phyloP scores from a whole-genome alignment of 495 filamentous ascomycete genomes.

The Polyplosphaeria fusca region DNA sequence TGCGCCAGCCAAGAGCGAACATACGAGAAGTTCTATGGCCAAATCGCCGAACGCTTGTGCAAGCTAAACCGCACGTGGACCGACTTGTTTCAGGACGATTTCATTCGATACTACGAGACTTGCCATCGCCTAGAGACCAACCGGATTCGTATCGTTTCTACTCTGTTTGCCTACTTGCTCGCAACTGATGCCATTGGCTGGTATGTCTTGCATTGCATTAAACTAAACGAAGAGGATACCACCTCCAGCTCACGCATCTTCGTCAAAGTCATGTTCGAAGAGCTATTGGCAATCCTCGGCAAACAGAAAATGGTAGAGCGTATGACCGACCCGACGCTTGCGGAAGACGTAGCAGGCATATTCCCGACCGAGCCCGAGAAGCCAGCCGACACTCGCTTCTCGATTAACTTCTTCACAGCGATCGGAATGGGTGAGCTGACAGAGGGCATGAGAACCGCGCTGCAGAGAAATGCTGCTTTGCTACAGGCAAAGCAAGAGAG shows the following conservation, averaged over 20 bases:
- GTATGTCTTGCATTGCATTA: slow-evolving; percentile 80
- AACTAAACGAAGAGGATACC: slow-evolving; percentile 94
- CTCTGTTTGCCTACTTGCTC: slow-evolving; percentile 91
- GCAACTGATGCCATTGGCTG: slow-evolving; percentile 84
- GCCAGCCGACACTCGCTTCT: slow-evolving; percentile 90
- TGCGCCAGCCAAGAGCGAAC: slow-evolving; percentile 93
- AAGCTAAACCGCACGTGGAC: slow-evolving; percentile 94
- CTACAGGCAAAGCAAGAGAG: slow-evolving; percentile 44
- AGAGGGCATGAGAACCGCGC: slow-evolving; percentile 86
- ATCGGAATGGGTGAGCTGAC: slow-evolving; percentile 94
- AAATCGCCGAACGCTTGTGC: slow-evolving; percentile 90
- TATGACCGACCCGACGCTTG: slow-evolving; percentile 72
- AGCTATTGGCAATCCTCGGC: slow-evolving; percentile 81
- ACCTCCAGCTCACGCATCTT: slow-evolving; percentile 94
- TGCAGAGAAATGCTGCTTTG: slow-evolving; percentile 69
- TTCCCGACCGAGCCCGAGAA: slow-evolving; percentile 87
- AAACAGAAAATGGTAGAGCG: slow-evolving; percentile 72
- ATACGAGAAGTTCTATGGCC: slow-evolving; percentile 93
- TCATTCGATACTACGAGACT: slow-evolving; percentile 91
- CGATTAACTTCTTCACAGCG: slow-evolving; percentile 98
- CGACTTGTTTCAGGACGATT: slow-evolving; percentile 82
- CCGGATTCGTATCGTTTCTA: slow-evolving; percentile 85
- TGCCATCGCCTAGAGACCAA: slow-evolving; percentile 97
- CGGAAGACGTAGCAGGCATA: slow-evolving; percentile 75
- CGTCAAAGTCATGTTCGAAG: slow-evolving; percentile 95